These are phyloP conservation scores for Aspergillus sp. DNA, from an alignment of 2,329 filamentous ascomycete species.

Conservation along the genomic window DNA sequence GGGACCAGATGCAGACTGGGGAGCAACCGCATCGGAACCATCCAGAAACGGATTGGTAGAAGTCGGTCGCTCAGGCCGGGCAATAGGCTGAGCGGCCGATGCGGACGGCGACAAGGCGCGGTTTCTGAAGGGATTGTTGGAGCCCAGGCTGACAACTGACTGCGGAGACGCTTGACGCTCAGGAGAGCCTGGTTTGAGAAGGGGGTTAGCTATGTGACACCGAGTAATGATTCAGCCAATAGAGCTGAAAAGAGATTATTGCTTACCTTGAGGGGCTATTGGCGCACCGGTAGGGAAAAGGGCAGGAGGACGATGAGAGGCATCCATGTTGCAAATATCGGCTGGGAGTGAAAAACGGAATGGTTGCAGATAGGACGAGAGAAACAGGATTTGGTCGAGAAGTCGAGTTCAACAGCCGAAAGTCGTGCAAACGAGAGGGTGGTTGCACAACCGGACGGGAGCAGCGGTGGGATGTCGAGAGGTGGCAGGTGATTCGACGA, in stretches of 20 bases:
- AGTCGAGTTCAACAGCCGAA: too few relatives aligned
- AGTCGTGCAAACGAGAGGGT: too few relatives aligned
- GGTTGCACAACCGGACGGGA: too few relatives aligned
- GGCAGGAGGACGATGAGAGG: too few relatives aligned
- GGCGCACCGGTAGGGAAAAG: too few relatives aligned
- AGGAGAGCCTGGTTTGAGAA: slow-evolving; percentile 12
- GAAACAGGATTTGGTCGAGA: too few relatives aligned
- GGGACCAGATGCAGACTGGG: slow-evolving; percentile 25
- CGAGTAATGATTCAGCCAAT: slow-evolving; percentile 4
- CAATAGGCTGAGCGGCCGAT: slow-evolving; percentile 21
- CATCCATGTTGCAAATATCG: too few relatives aligned
- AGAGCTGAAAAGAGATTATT: slow-evolving; percentile 3
- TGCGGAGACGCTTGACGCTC: slow-evolving; percentile 26
- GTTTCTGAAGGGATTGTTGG: slow-evolving; percentile 44
- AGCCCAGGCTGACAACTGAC: slow-evolving; percentile 27
- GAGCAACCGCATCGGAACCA: slow-evolving; percentile 30
- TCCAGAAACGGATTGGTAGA: slow-evolving; percentile 57
- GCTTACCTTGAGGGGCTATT: too few relatives aligned
- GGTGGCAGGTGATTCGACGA: too few relatives aligned
- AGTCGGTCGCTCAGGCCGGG: slow-evolving; percentile 37
- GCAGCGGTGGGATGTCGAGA: too few relatives aligned
- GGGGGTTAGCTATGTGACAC: not conserved
- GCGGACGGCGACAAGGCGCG: slow-evolving; percentile 34
- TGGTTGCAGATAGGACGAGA: too few relatives aligned
- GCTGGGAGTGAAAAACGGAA: too few relatives aligned